These are phyloP conservation scores for Eimeria zaria DNA, from an alignment of 169 alveolate genomes.

Conservation along the genomic window DNA sequence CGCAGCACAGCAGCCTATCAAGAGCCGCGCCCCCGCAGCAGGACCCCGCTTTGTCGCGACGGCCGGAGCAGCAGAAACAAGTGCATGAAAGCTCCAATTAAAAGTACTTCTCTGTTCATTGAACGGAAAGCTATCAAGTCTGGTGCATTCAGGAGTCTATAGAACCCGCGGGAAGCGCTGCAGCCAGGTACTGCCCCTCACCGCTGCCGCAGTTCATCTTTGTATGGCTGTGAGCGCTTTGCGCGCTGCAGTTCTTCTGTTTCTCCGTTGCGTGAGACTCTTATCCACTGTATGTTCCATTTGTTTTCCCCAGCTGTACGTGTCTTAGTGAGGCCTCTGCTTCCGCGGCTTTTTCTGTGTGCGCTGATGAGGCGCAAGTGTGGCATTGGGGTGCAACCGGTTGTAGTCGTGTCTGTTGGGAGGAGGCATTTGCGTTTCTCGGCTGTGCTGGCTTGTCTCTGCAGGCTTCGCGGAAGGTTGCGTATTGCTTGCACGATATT, in stretches of 20 bases:
- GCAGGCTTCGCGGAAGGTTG: neutral
- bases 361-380: neutral
- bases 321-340: neutral
- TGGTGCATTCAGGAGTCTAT: neutral
- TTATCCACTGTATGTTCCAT: neutral
- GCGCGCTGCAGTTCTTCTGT: neutral
- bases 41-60: constrained; percentile 57
- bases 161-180: neutral
- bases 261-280: neutral
- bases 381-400: neutral
- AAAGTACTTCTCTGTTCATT: constrained; percentile 9
- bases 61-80: constrained; percentile 45
- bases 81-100: constrained; percentile 23
- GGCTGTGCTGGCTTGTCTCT: neutral
- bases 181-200: constrained; percentile 60
- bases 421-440: neutral
- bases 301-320: neutral
- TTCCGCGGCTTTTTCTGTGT: neutral
- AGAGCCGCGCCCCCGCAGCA: constrained; percentile 61
- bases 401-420: neutral
- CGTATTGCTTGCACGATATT: too few species aligned
- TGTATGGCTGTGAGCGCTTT: constrained; percentile 2
- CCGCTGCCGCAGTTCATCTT: constrained; percentile 27
- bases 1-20: constrained; percentile 59
- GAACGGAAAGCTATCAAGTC: neutral